Percentiles rank a stretch among this genome's conserved stretches.
These are phyloP conservation scores for Fomitiporia mediterranea DNA, from an alignment of 1,284 basidiomycete genomes.

Conservation along the genomic window DNA sequence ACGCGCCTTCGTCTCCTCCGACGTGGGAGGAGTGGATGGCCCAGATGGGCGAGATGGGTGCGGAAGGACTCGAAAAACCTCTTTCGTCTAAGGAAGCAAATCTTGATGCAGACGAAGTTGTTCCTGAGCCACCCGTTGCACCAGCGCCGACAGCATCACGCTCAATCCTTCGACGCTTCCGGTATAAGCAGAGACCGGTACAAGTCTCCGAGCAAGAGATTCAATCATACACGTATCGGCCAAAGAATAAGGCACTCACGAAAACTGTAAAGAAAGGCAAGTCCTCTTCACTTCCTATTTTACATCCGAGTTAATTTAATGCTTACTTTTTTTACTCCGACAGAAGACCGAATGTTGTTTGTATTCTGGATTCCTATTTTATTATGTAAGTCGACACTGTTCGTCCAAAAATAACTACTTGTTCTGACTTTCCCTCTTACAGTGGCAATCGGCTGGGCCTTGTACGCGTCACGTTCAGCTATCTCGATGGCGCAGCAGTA, in stretches of 20 bases:
- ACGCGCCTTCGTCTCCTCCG: constrained; percentile 36
- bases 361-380: constrained; percentile 94
- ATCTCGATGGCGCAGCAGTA: constrained; percentile 25
- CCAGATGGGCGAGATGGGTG: constrained; percentile 47
- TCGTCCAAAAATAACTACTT: constrained; percentile 7
- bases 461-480: constrained; percentile 22
- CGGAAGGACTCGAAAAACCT: constrained; percentile 30
- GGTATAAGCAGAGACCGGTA: constrained; percentile 40
- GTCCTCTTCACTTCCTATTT: constrained; percentile 30
- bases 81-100: constrained; percentile 15
- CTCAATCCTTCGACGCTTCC: constrained; percentile 34
- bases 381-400: constrained; percentile 49
- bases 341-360: constrained; percentile 90
- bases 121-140: constrained; percentile 19
- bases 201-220: constrained; percentile 60
- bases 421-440: constrained; percentile 1
- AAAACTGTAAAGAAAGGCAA: constrained; percentile 68
- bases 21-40: constrained; percentile 74
- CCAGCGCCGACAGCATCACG: constrained; percentile 24
- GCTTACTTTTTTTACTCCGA: not conserved
- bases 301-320: not conserved
- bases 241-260: constrained; percentile 44
- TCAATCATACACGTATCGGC: constrained; percentile 60
- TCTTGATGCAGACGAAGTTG: constrained; percentile 20
- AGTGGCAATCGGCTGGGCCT: constrained; percentile 27